A percentile compares a stretch with the other conserved stretches of the same genome.
Evolutionary conservation across 169 alveolate species (phyloP).

Genomic region (Pseudocohnilembus persalinus): DNA sequence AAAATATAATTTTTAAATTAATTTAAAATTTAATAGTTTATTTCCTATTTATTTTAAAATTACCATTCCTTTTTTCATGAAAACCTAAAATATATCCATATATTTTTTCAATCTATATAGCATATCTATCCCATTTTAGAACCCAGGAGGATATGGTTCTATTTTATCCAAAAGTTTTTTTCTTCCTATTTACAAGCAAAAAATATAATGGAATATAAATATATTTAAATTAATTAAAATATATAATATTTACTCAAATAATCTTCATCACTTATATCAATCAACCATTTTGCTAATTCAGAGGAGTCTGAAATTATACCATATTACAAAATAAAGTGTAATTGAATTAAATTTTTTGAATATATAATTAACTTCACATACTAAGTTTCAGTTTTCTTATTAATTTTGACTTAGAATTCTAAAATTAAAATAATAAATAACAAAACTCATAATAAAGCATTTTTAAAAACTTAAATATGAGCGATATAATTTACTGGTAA

Average conservation of each 20-base stretch:
- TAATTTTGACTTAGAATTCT: neutral
- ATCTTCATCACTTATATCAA: neutral
- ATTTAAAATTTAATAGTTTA: too few species aligned
- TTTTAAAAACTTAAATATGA: too few species aligned
- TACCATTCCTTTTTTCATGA: neutral
- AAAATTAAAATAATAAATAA: too few species aligned
- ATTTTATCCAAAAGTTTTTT: too few species aligned
- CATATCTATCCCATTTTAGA: neutral
- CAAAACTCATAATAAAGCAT: too few species aligned
- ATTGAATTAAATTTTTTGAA: neutral
- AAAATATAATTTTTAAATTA: too few species aligned
- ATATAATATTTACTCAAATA: neutral
- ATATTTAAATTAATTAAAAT: too few species aligned
- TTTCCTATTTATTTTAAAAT: neutral
- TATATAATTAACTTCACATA: too few species aligned
- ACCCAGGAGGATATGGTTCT: neutral
- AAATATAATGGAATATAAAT: too few species aligned
- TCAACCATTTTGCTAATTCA: neutral
- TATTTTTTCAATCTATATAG: neutral
- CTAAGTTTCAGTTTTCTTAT: neutral
- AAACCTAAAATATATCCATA: neutral
- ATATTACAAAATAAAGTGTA: neutral
- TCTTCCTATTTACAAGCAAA: neutral
- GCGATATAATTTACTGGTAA: too few species aligned
- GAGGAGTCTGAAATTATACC: neutral